Base-by-base conservation (phyloP, 345 rosid genomes). In the Syzygium aqueum region DNA sequence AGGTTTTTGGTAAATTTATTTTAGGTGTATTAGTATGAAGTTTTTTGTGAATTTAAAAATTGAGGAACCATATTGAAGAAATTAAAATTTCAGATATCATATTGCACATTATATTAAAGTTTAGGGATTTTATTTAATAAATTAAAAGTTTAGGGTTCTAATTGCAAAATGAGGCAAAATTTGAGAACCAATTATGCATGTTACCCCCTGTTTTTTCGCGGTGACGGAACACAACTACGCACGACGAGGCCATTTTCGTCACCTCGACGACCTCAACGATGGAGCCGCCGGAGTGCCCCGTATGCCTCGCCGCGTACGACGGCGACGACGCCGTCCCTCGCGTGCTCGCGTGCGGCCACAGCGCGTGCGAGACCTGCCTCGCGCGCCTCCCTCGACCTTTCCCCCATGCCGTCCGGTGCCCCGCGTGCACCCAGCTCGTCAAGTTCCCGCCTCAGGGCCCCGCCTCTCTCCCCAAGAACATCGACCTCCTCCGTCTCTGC, bases 241-340 rank as follows among this genome's bases (percentile, higher is more conserved):
- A 8, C 49, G 49, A 22, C 49, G 25, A 73, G 37, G 80, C 80
- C 80, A 73, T 73, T 33, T 73, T 1, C 80, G 23, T 73, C 80
- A 13, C 80, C 10, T 67, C 51, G 33, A 21, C 77, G 49, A 73
- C 56, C 21, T 53, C 51, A n/a, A 9, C 37, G 50, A 84, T 87
- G 93, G 97, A 93, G 86, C n/a, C 88, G 77, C 97, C 98, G 37
- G 99, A 96, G 88, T 97, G 98, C 83, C 99, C 99, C 53, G 98
- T 96, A 37, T 97, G 99, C 87, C 92, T 97, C 28, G 94, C 94
- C 52, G 59, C 90, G 50, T 97, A 94, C 92, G 94, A 94, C 92
- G 91, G 94, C 85, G 92, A 86, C 16, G 78, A 50, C 89, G 86
- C 97, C 8, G 90, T 95, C 49, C 98, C 99, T 1, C 98, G 98